phyloP scores from a whole-genome alignment of 1,284 basidiomycete genomes.

The Inonotus hispidus region DNA sequence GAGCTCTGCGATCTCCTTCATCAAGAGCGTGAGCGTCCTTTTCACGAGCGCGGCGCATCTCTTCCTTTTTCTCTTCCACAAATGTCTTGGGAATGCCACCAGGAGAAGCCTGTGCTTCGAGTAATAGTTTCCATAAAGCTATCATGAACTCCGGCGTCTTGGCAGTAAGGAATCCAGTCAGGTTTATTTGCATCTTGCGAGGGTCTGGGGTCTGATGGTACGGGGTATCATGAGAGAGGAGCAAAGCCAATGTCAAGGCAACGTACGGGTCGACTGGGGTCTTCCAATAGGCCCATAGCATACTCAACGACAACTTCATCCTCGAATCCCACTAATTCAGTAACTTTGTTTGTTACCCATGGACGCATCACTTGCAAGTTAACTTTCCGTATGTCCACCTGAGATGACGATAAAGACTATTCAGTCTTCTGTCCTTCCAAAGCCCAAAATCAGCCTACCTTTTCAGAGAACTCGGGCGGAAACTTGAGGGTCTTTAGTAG shows the following conservation, averaged over 20 bases:
- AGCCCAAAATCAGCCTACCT: conserved; percentile 41
- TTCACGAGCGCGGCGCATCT: conserved; percentile 75
- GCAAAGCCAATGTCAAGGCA: not conserved
- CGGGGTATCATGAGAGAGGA: conserved; percentile 1
- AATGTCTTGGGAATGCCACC: conserved; percentile 92
- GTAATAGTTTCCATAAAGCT: conserved; percentile 82
- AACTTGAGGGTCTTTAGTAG: conserved; percentile 88
- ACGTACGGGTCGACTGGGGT: conserved; percentile 69
- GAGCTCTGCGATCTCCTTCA: conserved; percentile 61
- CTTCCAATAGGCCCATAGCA: conserved; percentile 89
- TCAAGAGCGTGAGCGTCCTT: conserved; percentile 65
- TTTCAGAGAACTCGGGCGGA: conserved; percentile 83
- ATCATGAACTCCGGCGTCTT: conserved; percentile 84
- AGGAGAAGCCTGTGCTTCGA: conserved; percentile 86
- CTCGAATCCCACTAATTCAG: conserved; percentile 88
- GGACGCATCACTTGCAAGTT: conserved; percentile 85
- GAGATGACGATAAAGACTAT: not conserved
- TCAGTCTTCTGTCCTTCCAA: not conserved
- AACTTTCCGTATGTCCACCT: conserved; percentile 96
- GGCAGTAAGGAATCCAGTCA: conserved; percentile 86
- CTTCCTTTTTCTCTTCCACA: conserved; percentile 93
- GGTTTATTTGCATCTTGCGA: conserved; percentile 90
- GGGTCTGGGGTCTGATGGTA: conserved; percentile 78
- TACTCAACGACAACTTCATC: conserved; percentile 98
- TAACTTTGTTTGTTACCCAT: conserved; percentile 91